Conservation (phyloP, 1,284 basidiomycete genomes). For the Coriolopsis trogii region DNA sequence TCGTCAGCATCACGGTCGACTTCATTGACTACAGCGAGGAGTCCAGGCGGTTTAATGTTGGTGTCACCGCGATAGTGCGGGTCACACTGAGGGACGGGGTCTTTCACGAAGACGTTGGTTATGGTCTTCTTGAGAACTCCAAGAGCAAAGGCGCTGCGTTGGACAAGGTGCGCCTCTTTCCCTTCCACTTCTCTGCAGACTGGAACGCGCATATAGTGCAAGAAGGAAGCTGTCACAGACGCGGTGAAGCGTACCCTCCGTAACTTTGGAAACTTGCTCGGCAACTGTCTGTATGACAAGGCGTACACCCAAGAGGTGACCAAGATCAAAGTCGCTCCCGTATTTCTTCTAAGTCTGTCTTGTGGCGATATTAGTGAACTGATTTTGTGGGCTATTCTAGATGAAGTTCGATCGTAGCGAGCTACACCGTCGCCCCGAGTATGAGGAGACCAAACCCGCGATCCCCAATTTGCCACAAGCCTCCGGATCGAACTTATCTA, state of each 20-base stretch:
- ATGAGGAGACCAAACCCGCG: constrained; percentile 49
- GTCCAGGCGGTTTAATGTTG: constrained; percentile 69
- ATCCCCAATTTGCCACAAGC: neutral
- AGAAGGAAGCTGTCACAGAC: constrained; percentile 98
- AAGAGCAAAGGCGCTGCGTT: constrained; percentile 85
- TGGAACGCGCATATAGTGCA: constrained; percentile 62
- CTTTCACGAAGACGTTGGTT: constrained; percentile 93
- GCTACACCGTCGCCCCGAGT: constrained; percentile 81
- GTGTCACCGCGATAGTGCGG: constrained; percentile 84
- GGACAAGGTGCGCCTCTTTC: constrained; percentile 77
- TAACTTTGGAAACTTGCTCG: constrained; percentile 93
- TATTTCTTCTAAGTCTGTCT: constrained; percentile 42
- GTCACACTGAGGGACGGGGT: constrained; percentile 89
- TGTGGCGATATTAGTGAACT: no score
- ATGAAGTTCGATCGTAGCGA: constrained; percentile 76
- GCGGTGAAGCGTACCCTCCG: constrained; percentile 89
- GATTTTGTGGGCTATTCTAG: no score
- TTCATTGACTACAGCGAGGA: constrained; percentile 75
- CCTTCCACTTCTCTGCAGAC: neutral
- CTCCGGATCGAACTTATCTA: neutral
- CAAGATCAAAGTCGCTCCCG: constrained; percentile 84
- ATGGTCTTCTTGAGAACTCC: constrained; percentile 85
- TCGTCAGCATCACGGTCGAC: constrained; percentile 79
- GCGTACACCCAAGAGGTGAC: constrained; percentile 81
- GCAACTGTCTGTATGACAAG: constrained; percentile 97